Evolutionary conservation across 176 grass and related monocot genomes (phyloP), one percentile per base, ranked within the genome.

Genomic region (Dendrocalamus sinicus): DNA sequence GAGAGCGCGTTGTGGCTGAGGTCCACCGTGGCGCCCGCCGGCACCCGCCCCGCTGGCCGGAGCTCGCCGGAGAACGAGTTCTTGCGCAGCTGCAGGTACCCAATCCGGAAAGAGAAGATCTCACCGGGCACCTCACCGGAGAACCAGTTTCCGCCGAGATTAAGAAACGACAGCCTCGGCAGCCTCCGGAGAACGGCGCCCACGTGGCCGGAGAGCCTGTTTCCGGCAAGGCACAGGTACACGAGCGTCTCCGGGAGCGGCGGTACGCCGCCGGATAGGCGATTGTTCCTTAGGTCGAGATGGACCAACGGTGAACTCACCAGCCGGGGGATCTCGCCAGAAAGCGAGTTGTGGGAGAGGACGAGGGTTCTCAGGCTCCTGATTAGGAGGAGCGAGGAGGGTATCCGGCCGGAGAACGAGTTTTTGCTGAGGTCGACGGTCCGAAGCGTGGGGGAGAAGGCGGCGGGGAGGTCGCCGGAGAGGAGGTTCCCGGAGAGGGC

Each of bases 391-490:
- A 97, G 77, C 7, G 95, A 40, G 3, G 89, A 22, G 0, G 92
- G 92, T 6, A 97, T 19, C 1, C 40, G 12, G 10, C 95, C 92
- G 12, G 78, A 63, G 79, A 97, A 75, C 0, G 55, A 70, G 91
- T 97, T 97, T 14, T 81, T 70, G 69, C 86, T 86, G 77, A 97
- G 91, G 79, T 94, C 95, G 72, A 97, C 57, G 3, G 92, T 94
- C 19, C 84, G 82, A 1, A 97, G 93, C 2, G 39, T 3, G 1
- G 84, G 79, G 46, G 92, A 59, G 68, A 95, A 91, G 0, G 89
- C 22, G 23, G 10, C 0, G 0, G 92, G 92, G 11, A 97, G 46
- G 53, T 14, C 39, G 22, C 95, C 91, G 14, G 89, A 76, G 55
- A 95, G 81, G 44, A 88, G 79, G 86, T 97, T 94, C 5, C 79